These are phyloP conservation scores for Lumnitzera racemosa DNA, from an alignment of 345 rosid species.

Conservation along the genomic window DNA sequence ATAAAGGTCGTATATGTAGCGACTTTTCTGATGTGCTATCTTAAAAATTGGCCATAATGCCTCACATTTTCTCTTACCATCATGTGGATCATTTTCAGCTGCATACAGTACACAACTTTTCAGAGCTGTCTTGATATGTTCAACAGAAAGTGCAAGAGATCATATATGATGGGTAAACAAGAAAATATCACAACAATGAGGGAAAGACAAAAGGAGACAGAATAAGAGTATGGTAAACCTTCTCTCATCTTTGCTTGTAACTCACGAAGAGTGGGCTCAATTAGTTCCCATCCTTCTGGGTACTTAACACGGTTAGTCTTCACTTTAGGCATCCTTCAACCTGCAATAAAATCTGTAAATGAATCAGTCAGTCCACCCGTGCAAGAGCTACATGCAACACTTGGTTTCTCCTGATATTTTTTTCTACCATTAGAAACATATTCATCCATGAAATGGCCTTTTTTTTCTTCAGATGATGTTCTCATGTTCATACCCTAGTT, in stretches of 20 bases:
- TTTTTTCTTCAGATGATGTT: too few relatives aligned
- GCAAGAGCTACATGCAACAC: background rate
- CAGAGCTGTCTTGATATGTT: too few relatives aligned
- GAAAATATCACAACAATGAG: too few relatives aligned
- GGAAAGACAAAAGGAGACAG: background rate
- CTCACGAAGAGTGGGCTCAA: conserved; percentile 56
- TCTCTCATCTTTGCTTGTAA: conserved; percentile 61
- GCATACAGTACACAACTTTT: conserved; percentile 10
- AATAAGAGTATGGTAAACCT: conserved; percentile 18
- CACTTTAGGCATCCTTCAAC: conserved; percentile 47
- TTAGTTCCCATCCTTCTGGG: conserved; percentile 66
- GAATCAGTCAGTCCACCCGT: background rate
- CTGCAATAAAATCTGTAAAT: conserved; percentile 5
- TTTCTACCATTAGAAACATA: too few relatives aligned
- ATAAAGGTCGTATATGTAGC: conserved; percentile 60
- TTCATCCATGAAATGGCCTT: too few relatives aligned
- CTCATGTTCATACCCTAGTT: too few relatives aligned
- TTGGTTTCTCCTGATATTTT: too few relatives aligned
- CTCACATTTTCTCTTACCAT: conserved; percentile 81
- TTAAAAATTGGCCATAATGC: conserved; percentile 74
- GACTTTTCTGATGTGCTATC: conserved; percentile 71
- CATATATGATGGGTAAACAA: too few relatives aligned
- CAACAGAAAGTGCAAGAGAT: too few relatives aligned
- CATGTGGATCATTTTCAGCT: conserved; percentile 79
- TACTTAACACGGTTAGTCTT: conserved; percentile 46